Base-by-base conservation (phyloP, 805 yeast genomes). In the Suhomyces sp. region DNA sequence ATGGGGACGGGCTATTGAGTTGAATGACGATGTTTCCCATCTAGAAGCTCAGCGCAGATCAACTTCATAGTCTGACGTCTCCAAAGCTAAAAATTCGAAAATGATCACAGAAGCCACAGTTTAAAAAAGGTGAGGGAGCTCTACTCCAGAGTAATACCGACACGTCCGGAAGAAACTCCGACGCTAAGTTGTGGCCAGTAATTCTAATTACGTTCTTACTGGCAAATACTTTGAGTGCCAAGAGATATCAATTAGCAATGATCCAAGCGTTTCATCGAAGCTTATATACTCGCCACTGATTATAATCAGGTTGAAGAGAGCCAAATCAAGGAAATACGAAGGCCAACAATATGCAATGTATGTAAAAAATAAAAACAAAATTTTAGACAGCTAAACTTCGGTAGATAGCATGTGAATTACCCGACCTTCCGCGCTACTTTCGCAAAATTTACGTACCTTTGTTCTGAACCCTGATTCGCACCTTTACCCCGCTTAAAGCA, bases 181-280 rank as follows among this genome's bases (percentile, higher is more conserved):
- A n/a, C n/a, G 6, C 41, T 8, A 36, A 12, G 6, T 8, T 38
- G 45, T 15, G 36, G 6, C 49, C 49, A 13, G n/a, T 27, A n/a
- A 45, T 38, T 29, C n/a, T 38, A 5, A 26, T 24, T 4, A 12
- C 19, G 27, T 9, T 38, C 35, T 47, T 23, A 50, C 51, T 45
- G 49, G 40, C 26, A 57, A 53, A 45, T 55, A 47, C 45, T 55
- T 29, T 55, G 13, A 50, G 46, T 35, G 51, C 53, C 9, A 22
- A 23, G 12, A 50, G 56, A 55, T 7, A 40, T 55, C 10, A 48
- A 46, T 13, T 55, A 58, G 60, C 23, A 36, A 38, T 24, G 12
- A 29, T 29, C n/a, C 33, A 29, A 29, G n/a, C 33, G 29, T 29
- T 29, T 29, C 10, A 12, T 12, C 33, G 33, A 29, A 29, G n/a